Conservation (phyloP, 306 rosid species). For the Glycyrrhiza uralensis region DNA sequence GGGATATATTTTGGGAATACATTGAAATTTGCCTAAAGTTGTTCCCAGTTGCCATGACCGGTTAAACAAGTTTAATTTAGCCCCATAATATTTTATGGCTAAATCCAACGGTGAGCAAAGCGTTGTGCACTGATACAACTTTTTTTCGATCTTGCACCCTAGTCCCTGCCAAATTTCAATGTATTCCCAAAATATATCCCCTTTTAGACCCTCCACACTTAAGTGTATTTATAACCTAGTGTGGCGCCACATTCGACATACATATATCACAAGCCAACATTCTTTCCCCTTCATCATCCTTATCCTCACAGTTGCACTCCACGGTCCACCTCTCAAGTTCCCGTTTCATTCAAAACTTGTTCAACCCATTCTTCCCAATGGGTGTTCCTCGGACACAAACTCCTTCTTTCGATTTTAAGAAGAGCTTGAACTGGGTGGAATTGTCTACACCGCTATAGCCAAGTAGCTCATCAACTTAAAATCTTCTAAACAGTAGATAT, state of each 20-base stretch:
- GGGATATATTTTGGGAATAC: no score
- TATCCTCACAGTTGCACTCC: conserved; percentile 86
- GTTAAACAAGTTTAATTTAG: no score
- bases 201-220: no score
- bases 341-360: conserved; percentile 80
- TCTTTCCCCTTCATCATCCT: conserved; percentile 96
- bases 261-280: conserved; percentile 93
- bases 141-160: no score
- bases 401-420: conserved; percentile 48
- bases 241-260: conserved; percentile 87
- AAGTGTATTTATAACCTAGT: no score
- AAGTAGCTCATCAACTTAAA: conserved; percentile 67
- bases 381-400: conserved; percentile 68
- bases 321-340: conserved; percentile 96
- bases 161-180: no score
- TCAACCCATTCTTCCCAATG: conserved; percentile 57
- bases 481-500: conserved; percentile 61
- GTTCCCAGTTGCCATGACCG: no score
- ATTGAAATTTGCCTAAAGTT: no score
- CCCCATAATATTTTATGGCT: no score
- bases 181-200: no score
- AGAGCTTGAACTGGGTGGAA: conserved; percentile 57
- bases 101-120: no score
- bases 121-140: no score
- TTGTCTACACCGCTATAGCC: conserved; percentile 69